Base-by-base conservation (phyloP, 805 yeast species). In the Metschnikowia continentalis region DNA sequence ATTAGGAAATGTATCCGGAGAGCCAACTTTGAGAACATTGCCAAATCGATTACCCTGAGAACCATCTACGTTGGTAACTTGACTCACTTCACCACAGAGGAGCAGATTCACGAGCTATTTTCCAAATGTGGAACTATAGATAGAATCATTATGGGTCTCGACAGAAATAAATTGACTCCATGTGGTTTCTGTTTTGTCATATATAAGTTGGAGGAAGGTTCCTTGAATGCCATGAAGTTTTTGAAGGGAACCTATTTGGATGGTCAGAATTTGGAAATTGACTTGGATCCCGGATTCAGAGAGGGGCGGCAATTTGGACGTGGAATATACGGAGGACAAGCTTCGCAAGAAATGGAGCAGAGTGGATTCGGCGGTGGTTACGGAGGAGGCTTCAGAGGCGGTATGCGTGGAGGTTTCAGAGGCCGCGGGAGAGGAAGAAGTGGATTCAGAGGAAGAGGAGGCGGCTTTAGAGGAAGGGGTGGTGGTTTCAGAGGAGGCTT, bases 231-330 rank as follows among this genome's bases (percentile, higher is more conserved):
- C 2, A 81, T 92, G 64, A 88, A 90, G 65, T 92, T 83, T 62
- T 71, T 94, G 46, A 84, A 88, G 58, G 85, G 83, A 49, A 90
- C 96, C 0, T 84, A 84, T 61, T 78, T 94, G 47, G 97, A 92
- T 62, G 96, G 91, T 46, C 83, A 88, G 54, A 73, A 77, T 36
- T 79, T 94, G 62, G 85, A 86, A 36, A 88, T 92, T 46, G 99
- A 94, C 70, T 75, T 95, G 60, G 99, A 94, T 64, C 97, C 97
- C 0, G 99, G 99, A 0, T 94, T 92, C 65, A 82, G 80, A 55
- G 97, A 92, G 60, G 99, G 99, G 1, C 77, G 99, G 57, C 98
- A 94, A 65, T 94, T 84, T 64, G 99, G 99, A 19, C 79, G 99
- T 61, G 98, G 98, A 42, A 77, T 80, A 14, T 83, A 81, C 54